These are phyloP conservation scores for Coffea eugenioides DNA, from an alignment of 257 asterid genomes.

Conservation along the genomic window DNA sequence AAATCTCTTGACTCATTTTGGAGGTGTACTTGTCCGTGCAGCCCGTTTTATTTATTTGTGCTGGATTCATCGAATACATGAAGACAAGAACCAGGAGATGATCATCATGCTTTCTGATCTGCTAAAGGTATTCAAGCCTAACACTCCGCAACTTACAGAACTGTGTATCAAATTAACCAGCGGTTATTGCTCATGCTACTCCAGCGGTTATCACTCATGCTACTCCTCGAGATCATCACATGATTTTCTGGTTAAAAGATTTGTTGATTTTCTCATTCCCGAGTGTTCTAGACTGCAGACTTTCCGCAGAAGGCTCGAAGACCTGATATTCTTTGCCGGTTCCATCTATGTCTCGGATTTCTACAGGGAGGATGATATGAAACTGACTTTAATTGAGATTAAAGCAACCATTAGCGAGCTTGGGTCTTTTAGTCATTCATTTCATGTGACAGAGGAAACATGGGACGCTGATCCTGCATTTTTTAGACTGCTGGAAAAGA, in stretches of 20 bases:
- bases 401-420: not conserved
- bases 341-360: not conserved
- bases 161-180: not conserved
- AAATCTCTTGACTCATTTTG: not conserved
- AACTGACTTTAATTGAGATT: not conserved
- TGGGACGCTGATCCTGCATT: not conserved
- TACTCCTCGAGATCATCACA: no score
- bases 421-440: not conserved
- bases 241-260: not conserved
- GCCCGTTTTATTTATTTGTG: slow-evolving; percentile 2
- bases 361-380: not conserved
- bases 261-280: not conserved
- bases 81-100: not conserved
- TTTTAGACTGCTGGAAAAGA: not conserved
- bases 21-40: not conserved
- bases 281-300: not conserved
- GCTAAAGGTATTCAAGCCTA: not conserved
- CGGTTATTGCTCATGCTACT: no score
- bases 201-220: no score
- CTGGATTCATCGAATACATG: not conserved
- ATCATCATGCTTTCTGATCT: not conserved
- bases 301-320: not conserved
- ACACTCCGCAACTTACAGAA: not conserved
- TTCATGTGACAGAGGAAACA: not conserved
- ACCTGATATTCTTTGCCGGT: not conserved